A percentile compares a stretch with the other conserved stretches of the same genome.
These are phyloP conservation scores for Inosperma sp. DNA, from an alignment of 768 basidiomycete species.

Conservation along the genomic window DNA sequence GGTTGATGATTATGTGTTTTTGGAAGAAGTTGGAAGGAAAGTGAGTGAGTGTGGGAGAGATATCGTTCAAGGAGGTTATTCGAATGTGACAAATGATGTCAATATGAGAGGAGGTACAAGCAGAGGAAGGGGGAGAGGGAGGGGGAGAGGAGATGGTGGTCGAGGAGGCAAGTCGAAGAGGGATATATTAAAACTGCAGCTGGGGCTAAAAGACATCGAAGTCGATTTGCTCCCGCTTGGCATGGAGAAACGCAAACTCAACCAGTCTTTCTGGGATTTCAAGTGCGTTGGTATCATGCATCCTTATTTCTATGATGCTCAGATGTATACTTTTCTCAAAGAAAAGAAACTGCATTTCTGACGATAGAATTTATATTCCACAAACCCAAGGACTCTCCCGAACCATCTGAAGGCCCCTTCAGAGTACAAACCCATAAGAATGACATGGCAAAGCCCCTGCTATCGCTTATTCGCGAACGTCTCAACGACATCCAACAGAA, in stretches of 20 bases:
- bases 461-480: slow-evolving; percentile 45
- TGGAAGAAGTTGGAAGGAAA: slow-evolving; percentile 78
- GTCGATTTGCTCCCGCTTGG: slow-evolving; percentile 75
- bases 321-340: slow-evolving; percentile 26
- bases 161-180: slow-evolving; percentile 48
- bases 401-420: slow-evolving; percentile 40
- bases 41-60: slow-evolving; percentile 71
- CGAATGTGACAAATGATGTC: slow-evolving; percentile 15
- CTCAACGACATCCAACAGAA: slow-evolving; percentile 33
- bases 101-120: slow-evolving; percentile 9
- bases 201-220: slow-evolving; percentile 63
- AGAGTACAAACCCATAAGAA: slow-evolving; percentile 65
- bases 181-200: slow-evolving; percentile 62
- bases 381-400: slow-evolving; percentile 44
- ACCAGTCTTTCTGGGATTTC: slow-evolving; percentile 80
- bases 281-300: slow-evolving; percentile 54
- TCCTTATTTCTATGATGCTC: slow-evolving; percentile 7
- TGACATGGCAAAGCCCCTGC: slow-evolving; percentile 44
- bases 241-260: slow-evolving; percentile 73
- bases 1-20: slow-evolving; percentile 84
- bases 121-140: slow-evolving; percentile 20
- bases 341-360: slow-evolving; percentile 61
- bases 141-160: slow-evolving; percentile 28
- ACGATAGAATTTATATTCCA: slow-evolving; percentile 73
- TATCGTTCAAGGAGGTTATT: slow-evolving; percentile 59